phyloP scores from a whole-genome alignment of 2,329 filamentous ascomycete species.

The Exophiala bonariae region DNA sequence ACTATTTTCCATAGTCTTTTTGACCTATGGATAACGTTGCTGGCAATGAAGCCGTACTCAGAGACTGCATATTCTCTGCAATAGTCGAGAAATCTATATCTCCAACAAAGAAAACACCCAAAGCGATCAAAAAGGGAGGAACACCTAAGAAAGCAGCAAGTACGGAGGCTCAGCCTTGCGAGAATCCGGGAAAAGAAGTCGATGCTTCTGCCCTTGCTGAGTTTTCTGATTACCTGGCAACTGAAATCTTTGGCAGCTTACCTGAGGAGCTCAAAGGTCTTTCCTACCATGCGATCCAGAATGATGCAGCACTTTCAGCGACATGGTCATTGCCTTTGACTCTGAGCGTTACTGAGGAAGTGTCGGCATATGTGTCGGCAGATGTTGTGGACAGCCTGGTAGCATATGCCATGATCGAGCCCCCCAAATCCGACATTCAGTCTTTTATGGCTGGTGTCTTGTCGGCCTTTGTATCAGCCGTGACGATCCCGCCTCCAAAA shows the following conservation, averaged over 20 bases:
- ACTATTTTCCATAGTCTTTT: no score
- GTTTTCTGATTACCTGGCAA: slow-evolving; percentile 77
- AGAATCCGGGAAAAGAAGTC: slow-evolving; percentile 23
- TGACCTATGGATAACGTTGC: slow-evolving; percentile 33
- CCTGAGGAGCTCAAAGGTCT: slow-evolving; percentile 62
- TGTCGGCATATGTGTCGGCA: slow-evolving; percentile 58
- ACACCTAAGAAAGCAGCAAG: not conserved
- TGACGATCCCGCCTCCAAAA: slow-evolving; percentile 63
- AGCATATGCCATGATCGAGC: slow-evolving; percentile 63
- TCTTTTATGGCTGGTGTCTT: slow-evolving; percentile 65
- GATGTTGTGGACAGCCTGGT: slow-evolving; percentile 65
- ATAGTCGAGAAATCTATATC: slow-evolving; percentile 62
- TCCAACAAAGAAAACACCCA: slow-evolving; percentile 24
- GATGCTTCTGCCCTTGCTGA: slow-evolving; percentile 71
- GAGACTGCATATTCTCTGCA: slow-evolving; percentile 70
- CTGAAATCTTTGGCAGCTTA: slow-evolving; percentile 66
- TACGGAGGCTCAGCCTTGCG: not conserved
- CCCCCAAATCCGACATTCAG: slow-evolving; percentile 45
- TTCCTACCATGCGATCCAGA: slow-evolving; percentile 58
- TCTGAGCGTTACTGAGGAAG: slow-evolving; percentile 46
- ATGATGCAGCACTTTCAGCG: slow-evolving; percentile 50
- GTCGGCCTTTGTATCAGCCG: slow-evolving; percentile 59
- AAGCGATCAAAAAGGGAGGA: slow-evolving; percentile 41
- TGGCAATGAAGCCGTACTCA: slow-evolving; percentile 66
- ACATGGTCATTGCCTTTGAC: slow-evolving; percentile 61